Conservation (phyloP, 2,329 filamentous ascomycete species). For the Aspergillus sergii region DNA sequence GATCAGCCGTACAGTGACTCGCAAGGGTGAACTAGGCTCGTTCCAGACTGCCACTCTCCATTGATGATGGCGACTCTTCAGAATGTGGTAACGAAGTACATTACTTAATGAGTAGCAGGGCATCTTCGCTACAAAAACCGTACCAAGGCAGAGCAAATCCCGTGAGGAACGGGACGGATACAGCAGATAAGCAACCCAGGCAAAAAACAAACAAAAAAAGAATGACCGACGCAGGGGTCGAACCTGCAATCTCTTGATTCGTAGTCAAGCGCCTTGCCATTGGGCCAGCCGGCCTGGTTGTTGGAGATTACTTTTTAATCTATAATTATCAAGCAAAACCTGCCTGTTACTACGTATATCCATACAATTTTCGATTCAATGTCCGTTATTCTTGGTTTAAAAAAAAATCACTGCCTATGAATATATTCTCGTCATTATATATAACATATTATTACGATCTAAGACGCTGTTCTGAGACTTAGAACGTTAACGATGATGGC, state of each 20-base stretch:
- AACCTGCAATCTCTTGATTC: conserved; percentile 57
- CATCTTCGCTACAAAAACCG: too few species aligned
- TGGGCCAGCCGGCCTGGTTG: conserved; percentile 8
- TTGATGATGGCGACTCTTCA: too few species aligned
- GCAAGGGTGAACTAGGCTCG: neutral
- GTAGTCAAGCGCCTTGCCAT: conserved; percentile 55
- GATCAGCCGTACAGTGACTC: neutral
- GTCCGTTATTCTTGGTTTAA: too few species aligned
- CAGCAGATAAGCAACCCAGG: neutral
- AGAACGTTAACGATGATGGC: neutral
- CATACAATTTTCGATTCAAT: too few species aligned
- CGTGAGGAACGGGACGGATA: too few species aligned
- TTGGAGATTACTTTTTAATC: rapidly evolving
- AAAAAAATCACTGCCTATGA: too few species aligned
- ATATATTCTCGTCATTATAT: too few species aligned
- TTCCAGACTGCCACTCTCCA: neutral
- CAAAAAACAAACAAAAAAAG: neutral
- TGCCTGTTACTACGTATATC: too few species aligned
- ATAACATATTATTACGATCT: too few species aligned
- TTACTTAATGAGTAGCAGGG: too few species aligned
- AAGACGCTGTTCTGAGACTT: neutral
- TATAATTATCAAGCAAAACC: too few species aligned
- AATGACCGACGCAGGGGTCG: conserved; percentile 44
- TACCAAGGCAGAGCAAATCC: neutral
- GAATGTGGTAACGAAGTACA: too few species aligned